Conservation (phyloP, 768 basidiomycete genomes). For the Chalciporus piperatus region DNA sequence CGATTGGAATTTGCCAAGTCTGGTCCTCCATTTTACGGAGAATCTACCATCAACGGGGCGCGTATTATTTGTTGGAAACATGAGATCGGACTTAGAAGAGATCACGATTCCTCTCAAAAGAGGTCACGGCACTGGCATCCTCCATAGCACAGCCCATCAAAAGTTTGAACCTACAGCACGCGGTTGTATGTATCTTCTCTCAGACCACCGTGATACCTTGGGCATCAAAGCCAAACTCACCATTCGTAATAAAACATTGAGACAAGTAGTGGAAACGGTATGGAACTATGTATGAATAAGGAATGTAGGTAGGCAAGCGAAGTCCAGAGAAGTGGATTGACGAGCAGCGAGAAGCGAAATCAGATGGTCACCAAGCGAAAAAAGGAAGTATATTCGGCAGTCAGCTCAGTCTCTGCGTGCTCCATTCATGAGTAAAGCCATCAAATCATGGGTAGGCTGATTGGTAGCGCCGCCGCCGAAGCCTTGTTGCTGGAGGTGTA, state of each 20-base stretch:
- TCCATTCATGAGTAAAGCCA: slow-evolving; percentile 81
- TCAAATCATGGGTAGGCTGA: slow-evolving; percentile 70
- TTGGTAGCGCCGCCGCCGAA: slow-evolving; percentile 43
- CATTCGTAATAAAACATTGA: slow-evolving; percentile 27
- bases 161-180: too few relatives aligned
- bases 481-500: slow-evolving; percentile 63
- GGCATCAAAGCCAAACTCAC: slow-evolving; percentile 16
- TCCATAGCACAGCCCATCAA: too few relatives aligned
- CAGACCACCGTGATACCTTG: neutral
- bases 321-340: slow-evolving; percentile 21
- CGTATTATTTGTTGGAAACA: neutral
- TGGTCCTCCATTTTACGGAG: slow-evolving; percentile 9
- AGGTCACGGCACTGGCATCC: too few relatives aligned
- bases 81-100: neutral
- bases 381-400: slow-evolving; percentile 13
- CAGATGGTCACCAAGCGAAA: slow-evolving; percentile 7
- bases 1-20: slow-evolving; percentile 10
- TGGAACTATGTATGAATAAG: slow-evolving; percentile 33
- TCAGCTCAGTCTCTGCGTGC: slow-evolving; percentile 56
- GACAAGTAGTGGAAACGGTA: slow-evolving; percentile 21
- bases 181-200: neutral
- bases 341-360: slow-evolving; percentile 11
- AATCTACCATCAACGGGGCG: slow-evolving; percentile 10
- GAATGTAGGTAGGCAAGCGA: slow-evolving; percentile 26
- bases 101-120: neutral